Evolutionary conservation across 192 early-diverging fungal species (phyloP), one percentile per base, ranked within the genome.

Genomic region (Podila minutissima): DNA sequence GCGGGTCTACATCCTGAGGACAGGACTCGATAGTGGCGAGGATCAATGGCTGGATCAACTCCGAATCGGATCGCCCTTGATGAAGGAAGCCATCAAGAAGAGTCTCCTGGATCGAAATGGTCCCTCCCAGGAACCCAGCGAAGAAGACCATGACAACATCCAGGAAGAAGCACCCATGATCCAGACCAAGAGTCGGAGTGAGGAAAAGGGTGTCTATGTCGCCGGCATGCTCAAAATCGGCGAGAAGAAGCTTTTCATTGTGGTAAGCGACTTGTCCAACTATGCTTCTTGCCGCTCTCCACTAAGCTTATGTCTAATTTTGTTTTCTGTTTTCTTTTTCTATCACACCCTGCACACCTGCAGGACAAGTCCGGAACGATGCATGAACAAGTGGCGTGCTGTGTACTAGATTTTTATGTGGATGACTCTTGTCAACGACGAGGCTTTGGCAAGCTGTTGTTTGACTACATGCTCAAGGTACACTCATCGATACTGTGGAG

Each of bases 211-310:
- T 7, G 72, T 71, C 17, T 67, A 66, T 61, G 68, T 84, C 53
- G 83, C 75, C 19, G 83, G 83, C 49, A 84, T 84, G 64, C 72
- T 84, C n/a, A 84, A 84, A 57, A 78, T 84, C 28, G 83, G 83
- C 29, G 73, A 71, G 33, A 84, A 84, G 59, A 84, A 79, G 67
- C 66, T 84, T 2, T 84, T 84, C 57, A 65, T 84, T 29, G 68
- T 84, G 72, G 83, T 84, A 78, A 58, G 71, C 41, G 8, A 29
- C 19, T 22, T 33, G 8, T 55, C 5, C 38, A 35, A 24, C 26
- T 20, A 41, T 38, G 20, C 41, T 2, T 12, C 26, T 59, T 41
- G 5, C 29, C 22, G 20, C 35, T 59, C 48, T 20, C 3, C 15
- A 38, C 7, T 38, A 7, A 15, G n/a, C 10, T 49, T 28, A 33